Base-by-base conservation (phyloP, 805 yeast species). In the Kockiozyma suomiensis region DNA sequence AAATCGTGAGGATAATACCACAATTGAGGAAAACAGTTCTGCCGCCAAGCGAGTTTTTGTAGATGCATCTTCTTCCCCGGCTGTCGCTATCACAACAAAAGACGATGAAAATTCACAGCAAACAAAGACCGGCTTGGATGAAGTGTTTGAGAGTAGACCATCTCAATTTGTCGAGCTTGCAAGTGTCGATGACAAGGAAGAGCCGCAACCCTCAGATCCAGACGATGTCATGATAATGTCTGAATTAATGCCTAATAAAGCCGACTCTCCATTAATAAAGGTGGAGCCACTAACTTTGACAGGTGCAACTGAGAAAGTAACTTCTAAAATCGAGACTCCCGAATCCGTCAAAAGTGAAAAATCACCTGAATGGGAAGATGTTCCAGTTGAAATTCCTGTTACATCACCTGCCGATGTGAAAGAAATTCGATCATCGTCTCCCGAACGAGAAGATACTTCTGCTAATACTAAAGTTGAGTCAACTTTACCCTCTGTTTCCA, bases 331-430 rank as follows among this genome's bases (percentile, higher is more conserved):
- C 33, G 33, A 30, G 6, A 7, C 10, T 30, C 33, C 10, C 10
- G 33, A 10, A 30, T 10, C 33, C 6, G 33, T 30, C 33, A 30
- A 30, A 30, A 30, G 33, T 10, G 33, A 30, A 10, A 10, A 30
- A 30, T 30, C 33, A 10, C 33, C 50, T 2, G 41, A 47, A 17
- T 47, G 50, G 49, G 41, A 43, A 25, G 50, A 37, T 21, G 50
- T 30, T 19, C 48, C 42, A 37, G 60, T 40, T 32, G 26, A 37
- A 21, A 8, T 32, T 35, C 10, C 12, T 33, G 50, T 25, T 17
- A 37, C 8, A 2, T 23, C 8, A 13, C 12, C 35, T 12, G 32
- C n/a, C 5, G 30, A 23, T 1, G 55, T 35, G 12, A 19, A 19
- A 15, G 43, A n/a, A 21, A 15, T 19, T 32, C n/a, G 21, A n/a